A percentile compares a stretch with the other conserved stretches of the same genome.
Conservation (phyloP, 164 flowering plant species). For the Echeveria elegans region DNA sequence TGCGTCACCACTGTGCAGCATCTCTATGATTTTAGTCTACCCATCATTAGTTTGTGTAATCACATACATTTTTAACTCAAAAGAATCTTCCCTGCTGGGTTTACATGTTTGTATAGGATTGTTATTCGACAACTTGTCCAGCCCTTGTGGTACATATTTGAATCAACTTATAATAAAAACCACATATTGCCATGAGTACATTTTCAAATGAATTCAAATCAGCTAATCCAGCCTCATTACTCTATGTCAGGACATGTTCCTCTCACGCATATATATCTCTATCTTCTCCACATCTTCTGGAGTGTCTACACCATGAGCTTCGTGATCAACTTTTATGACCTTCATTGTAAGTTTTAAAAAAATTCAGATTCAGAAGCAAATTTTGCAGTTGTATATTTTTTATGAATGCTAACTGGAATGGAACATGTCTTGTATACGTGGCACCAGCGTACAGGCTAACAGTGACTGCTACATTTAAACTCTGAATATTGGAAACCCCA, state of each 20-base stretch:
- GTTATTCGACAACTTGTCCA: not conserved
- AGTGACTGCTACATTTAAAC: not conserved
- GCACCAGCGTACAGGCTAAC: too few relatives aligned
- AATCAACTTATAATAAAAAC: too few relatives aligned
- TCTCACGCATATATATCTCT: constrained; percentile 44
- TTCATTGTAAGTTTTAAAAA: constrained; percentile 10
- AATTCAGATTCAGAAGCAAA: not conserved
- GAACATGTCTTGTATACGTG: not conserved
- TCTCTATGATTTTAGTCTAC: too few relatives aligned
- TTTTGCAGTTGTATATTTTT: not conserved
- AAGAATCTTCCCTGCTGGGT: not conserved
- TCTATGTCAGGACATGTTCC: constrained; percentile 28
- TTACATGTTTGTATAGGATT: not conserved
- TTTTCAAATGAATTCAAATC: not conserved
- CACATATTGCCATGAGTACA: too few relatives aligned
- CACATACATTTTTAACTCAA: too few relatives aligned
- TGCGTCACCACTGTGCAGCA: too few relatives aligned
- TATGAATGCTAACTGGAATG: not conserved
- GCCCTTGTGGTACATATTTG: not conserved
- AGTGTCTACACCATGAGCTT: constrained; percentile 59
- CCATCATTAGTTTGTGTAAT: too few relatives aligned
- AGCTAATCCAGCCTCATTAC: not conserved
- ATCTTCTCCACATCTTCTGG: constrained; percentile 63
- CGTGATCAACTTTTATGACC: constrained; percentile 68
- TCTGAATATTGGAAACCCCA: too few relatives aligned